These are phyloP conservation scores for Biscogniauxia sp. DNA, from an alignment of 2,329 filamentous ascomycete genomes.

Conservation along the genomic window DNA sequence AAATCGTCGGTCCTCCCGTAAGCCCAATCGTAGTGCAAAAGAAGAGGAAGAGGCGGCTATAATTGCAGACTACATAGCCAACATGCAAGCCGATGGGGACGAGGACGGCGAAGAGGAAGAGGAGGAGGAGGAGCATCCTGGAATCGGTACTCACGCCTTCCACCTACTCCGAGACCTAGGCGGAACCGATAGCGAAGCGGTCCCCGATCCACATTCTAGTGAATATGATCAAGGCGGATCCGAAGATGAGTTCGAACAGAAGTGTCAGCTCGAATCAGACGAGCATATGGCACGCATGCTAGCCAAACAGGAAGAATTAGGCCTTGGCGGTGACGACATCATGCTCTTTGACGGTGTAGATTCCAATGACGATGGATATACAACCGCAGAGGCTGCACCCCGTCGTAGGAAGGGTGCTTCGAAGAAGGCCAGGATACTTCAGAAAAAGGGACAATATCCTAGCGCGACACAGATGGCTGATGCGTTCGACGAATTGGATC, in stretches of 20 bases:
- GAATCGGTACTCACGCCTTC: conserved; percentile 26
- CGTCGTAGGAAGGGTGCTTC: conserved; percentile 29
- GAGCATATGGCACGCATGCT: conserved; percentile 61
- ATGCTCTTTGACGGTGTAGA: conserved; percentile 53
- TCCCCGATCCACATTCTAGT: conserved; percentile 24
- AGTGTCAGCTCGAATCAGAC: conserved; percentile 40
- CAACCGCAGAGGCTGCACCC: conserved; percentile 20
- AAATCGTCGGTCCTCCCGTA: conserved; percentile 8
- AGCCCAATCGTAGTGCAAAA: conserved; percentile 3
- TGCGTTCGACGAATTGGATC: conserved; percentile 68
- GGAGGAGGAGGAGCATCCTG: conserved; percentile 17
- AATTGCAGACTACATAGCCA: conserved; percentile 69
- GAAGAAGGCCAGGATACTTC: conserved; percentile 24
- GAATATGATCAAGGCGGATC: conserved; percentile 32
- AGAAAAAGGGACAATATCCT: conserved; percentile 34
- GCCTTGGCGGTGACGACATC: conserved; percentile 57
- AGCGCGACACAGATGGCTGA: conserved; percentile 44
- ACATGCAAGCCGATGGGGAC: conserved; percentile 47
- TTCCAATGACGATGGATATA: conserved; percentile 33
- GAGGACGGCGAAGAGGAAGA: conserved; percentile 20
- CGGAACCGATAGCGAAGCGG: conserved; percentile 40
- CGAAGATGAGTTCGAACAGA: conserved; percentile 38
- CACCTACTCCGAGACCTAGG: conserved; percentile 41
- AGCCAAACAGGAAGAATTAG: conserved; percentile 62
- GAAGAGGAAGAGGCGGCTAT: conserved; percentile 52